Evolutionary conservation across 2,329 filamentous ascomycete species (phyloP).

Genomic region (Aurifilum marmelostoma): DNA sequence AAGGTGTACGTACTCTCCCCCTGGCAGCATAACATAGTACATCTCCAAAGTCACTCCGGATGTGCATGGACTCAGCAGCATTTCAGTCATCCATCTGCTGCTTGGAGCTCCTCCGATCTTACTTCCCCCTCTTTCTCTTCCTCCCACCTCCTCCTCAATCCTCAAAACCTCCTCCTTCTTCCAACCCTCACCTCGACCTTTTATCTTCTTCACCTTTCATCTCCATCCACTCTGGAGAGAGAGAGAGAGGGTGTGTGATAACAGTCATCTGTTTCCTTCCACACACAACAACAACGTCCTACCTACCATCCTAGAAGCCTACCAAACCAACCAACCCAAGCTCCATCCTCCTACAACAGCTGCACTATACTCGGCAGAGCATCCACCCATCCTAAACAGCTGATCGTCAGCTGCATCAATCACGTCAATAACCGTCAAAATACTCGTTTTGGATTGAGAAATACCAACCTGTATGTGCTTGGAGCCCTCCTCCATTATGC

Average conservation of each 20-base stretch:
- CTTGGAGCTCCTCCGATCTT: constrained; percentile 11
- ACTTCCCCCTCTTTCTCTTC: constrained; percentile 26
- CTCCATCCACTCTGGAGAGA: background rate
- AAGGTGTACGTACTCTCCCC: constrained; percentile 6
- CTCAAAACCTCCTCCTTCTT: background rate
- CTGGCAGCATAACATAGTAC: background rate
- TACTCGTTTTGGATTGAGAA: background rate
- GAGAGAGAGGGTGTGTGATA: background rate
- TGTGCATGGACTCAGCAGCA: background rate
- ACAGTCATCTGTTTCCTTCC: background rate
- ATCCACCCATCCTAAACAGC: constrained; percentile 6
- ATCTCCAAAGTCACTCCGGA: background rate
- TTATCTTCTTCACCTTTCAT: background rate
- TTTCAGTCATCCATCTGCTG: background rate
- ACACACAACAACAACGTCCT: background rate
- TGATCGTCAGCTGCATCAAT: background rate
- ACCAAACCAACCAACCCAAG: background rate
- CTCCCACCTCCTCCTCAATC: background rate
- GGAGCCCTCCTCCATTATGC: too few species aligned
- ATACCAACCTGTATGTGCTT: background rate
- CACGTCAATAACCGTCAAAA: background rate
- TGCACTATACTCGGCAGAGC: background rate
- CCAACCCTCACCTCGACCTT: background rate
- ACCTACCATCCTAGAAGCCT: background rate
- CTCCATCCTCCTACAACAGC: background rate